Evolutionary conservation across 1,284 basidiomycete genomes (phyloP), one percentile per base, ranked within the genome.

Genomic region (Quambalaria eucalypti): DNA sequence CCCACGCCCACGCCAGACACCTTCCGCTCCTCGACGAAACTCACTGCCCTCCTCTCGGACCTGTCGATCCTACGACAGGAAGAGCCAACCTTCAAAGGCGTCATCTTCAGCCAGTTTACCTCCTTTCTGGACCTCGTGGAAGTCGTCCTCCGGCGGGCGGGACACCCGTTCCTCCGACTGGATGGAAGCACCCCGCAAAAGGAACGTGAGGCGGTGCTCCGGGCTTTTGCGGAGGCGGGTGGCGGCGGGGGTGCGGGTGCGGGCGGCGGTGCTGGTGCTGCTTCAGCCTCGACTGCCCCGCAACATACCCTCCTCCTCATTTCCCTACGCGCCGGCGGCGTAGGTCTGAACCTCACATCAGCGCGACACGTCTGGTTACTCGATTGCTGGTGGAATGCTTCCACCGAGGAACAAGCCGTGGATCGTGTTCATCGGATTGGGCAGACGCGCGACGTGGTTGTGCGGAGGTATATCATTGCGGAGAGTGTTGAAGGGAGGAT

Each of bases 401-500:
- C 55, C n/a, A 61, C 59, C 21, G 90, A 92, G 76, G 86, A 87
- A 62, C 90, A 95, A 81, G 90, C 80, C 28, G 23, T 55, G 44
- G 63, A 62, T 28, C 52, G 58, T 39, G 87, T 88, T 60, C 90
- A 96, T 77, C 90, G 91, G 54, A 81, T 96, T 51, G 91, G 91
- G 28, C 73, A 65, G 64, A 64, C 28, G 39, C 23, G 51, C 5
- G 46, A 26, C n/a, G 44, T 54, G 16, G 88, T 95, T 74, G 93
- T 97, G 66, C 96, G 95, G 76, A 87, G 92, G 5, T 92, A 96
- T 75, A 86, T 97, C 48, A 92, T 89, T 3, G 81, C 85, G 62
- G 83, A 90, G 77, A 95, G 91, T 0, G 89, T 97, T 46, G 92
- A 97, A 77, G 92, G 96, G 77, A 90, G 91, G 56, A 89, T 97